These are phyloP conservation scores for Pleurotus salmoneostramineus DNA, from an alignment of 768 basidiomycete genomes.

Conservation along the genomic window DNA sequence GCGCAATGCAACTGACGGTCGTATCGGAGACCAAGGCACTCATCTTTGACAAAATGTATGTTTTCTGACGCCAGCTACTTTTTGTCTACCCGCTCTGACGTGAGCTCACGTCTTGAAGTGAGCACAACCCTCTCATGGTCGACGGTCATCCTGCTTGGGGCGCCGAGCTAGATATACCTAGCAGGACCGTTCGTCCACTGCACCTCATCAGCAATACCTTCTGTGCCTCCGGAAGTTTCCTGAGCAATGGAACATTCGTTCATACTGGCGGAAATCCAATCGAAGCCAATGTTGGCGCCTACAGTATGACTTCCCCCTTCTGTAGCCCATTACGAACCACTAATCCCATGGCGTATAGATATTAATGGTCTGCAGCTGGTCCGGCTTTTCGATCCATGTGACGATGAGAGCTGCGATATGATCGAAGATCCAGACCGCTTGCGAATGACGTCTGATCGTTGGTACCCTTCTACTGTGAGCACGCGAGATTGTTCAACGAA, in stretches of 20 bases:
- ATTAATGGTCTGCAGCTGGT: constrained; percentile 28
- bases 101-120: neutral
- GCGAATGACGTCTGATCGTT: constrained; percentile 32
- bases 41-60: constrained; percentile 9
- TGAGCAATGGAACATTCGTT: constrained; percentile 38
- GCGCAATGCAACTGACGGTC: constrained; percentile 18
- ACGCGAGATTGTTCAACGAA: neutral
- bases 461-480: constrained; percentile 36
- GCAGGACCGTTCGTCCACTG: constrained; percentile 29
- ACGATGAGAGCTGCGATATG: constrained; percentile 26
- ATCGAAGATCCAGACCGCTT: constrained; percentile 30
- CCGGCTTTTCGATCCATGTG: constrained; percentile 35
- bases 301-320: neutral
- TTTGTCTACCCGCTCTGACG: neutral
- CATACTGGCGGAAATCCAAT: constrained; percentile 14
- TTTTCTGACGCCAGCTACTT: neutral
- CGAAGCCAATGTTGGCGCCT: constrained; percentile 10
- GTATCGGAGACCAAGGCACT: constrained; percentile 17
- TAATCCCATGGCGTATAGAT: constrained; percentile 5
- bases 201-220: constrained; percentile 33
- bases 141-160: constrained; percentile 43
- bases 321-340: neutral
- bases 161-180: constrained; percentile 36
- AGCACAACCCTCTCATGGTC: constrained; percentile 34
- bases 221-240: constrained; percentile 37